Evolutionary conservation across 1,284 basidiomycete genomes (phyloP).

Genomic region (Rhizoctonia solani): DNA sequence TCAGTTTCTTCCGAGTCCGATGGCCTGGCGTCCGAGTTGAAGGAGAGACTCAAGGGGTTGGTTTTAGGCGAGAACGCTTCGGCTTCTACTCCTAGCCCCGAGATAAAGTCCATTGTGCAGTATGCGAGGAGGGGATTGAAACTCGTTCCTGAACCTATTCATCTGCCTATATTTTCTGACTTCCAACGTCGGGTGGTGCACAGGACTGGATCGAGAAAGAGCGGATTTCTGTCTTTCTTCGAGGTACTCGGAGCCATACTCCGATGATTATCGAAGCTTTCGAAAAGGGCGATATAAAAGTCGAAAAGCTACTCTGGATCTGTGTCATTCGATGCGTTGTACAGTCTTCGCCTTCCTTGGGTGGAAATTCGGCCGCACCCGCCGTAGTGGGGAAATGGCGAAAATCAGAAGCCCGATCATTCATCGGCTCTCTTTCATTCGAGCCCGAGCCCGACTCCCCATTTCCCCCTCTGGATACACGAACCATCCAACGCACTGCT

Average conservation of each 20-base stretch:
- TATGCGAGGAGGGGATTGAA: slow-evolving; percentile 42
- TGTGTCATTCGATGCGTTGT: slow-evolving; percentile 66
- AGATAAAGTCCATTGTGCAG: slow-evolving; percentile 32
- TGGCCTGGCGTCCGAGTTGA: slow-evolving; percentile 16
- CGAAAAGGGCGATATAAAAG: slow-evolving; percentile 47
- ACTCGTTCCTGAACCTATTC: slow-evolving; percentile 41
- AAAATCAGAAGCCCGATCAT: slow-evolving; percentile 62
- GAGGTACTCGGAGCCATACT: slow-evolving; percentile 47
- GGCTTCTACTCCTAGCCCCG: not conserved
- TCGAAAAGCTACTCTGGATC: slow-evolving; percentile 54
- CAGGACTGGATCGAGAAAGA: slow-evolving; percentile 41
- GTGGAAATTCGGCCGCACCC: slow-evolving; percentile 51
- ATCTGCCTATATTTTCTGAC: slow-evolving; percentile 42
- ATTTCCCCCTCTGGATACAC: slow-evolving; percentile 48
- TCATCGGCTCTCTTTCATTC: slow-evolving; percentile 57
- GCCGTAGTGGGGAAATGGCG: slow-evolving; percentile 72
- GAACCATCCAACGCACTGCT: slow-evolving; percentile 72
- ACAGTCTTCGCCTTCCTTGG: slow-evolving; percentile 46
- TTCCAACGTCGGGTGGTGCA: slow-evolving; percentile 43
- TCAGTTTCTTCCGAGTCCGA: slow-evolving; percentile 40
- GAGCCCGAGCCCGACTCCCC: slow-evolving; percentile 6
- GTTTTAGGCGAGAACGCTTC: not conserved
- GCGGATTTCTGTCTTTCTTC: slow-evolving; percentile 30
- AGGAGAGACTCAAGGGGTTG: slow-evolving; percentile 27
- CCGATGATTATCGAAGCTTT: slow-evolving; percentile 49